Conservation (phyloP, 1,284 basidiomycete genomes). For the Naganishia albida region DNA sequence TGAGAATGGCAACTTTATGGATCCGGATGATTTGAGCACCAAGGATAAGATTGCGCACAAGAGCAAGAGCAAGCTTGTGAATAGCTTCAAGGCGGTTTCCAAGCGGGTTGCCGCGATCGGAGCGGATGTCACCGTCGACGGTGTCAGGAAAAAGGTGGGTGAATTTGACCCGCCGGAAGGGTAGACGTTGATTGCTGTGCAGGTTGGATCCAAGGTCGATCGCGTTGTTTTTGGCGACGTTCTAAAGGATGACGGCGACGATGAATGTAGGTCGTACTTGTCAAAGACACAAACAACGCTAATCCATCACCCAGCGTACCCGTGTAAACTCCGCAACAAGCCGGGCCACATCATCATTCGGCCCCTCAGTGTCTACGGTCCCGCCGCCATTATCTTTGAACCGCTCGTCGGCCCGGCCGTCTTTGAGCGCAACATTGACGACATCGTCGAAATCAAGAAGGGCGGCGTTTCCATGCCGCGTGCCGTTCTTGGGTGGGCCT, state of each 20-base stretch:
- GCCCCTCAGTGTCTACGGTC: conserved; percentile 38
- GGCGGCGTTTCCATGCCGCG: conserved; percentile 52
- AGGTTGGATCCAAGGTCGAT: conserved; percentile 52
- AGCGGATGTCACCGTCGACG: conserved; percentile 53
- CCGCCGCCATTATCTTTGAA: conserved; percentile 46
- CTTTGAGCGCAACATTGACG: conserved; percentile 48
- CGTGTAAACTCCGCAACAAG: conserved; percentile 48
- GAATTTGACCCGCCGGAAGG: background rate
- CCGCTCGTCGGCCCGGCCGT: conserved; percentile 35
- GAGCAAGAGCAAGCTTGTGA: conserved; percentile 47
- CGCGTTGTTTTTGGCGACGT: conserved; percentile 47
- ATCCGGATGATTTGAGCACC: conserved; percentile 39
- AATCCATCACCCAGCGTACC: conserved; percentile 45
- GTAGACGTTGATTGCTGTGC: background rate
- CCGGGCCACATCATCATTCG: conserved; percentile 52
- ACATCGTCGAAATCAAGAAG: conserved; percentile 56
- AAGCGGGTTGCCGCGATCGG: conserved; percentile 52
- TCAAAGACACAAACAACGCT: background rate
- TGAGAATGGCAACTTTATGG: conserved; percentile 40
- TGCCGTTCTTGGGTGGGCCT: conserved; percentile 53
- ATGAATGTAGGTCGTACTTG: conserved; percentile 41
- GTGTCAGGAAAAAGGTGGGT: conserved; percentile 47
- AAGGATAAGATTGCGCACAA: conserved; percentile 44
- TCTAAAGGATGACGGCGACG: conserved; percentile 46
- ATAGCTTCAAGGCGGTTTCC: conserved; percentile 45